Base-by-base conservation (phyloP, 2,329 filamentous ascomycete genomes). In the Trichophyton verrucosum region DNA sequence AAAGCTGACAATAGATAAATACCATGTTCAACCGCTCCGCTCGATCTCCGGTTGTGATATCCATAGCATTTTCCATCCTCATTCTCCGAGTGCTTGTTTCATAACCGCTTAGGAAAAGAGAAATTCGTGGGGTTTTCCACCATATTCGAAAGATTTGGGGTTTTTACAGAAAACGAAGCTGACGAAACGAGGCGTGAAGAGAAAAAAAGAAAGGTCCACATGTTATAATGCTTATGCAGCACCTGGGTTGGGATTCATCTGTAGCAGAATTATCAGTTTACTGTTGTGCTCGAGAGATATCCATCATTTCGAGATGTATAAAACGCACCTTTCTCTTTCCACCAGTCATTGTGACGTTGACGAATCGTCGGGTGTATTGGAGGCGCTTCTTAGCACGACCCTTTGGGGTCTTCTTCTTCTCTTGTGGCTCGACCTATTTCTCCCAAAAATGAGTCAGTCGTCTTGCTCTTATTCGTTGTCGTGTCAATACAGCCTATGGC, bases 351-450 rank as follows among this genome's bases (percentile, higher is more conserved):
- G 89, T 94, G 76, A 97, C 91, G 81, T 97, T 96, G 71, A 97
- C 91, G 83, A 97, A 97, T 74, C 92, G 91, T 78, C 92, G 88
- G 72, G 90, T 96, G 86, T 96, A 96, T 78, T 85, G 86, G 77
- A 95, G 86, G 75, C 92, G 86, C 91, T 97, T 97, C 82, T 94
- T 90, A 71, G 92, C 92, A 76, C 92, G 91, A 76, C 92, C 92
- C 86, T 96, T 96, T 76, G 92, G 91, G 72, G 81, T 84, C 88
- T 97, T 96, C 81, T 88, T 82, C 87, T 96, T 96, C 87, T 96
- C 91, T 80, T 91, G 87, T 63, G 83, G 80, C 80, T 94, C 89
- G 78, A 92, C 88, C 87, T 91, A 72, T 75, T 61, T 42, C 36
- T 59, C 57, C 22, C 7, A 27, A 58, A 44, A 13, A 36, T 38